phyloP scores from a whole-genome alignment of 1,139 yeast genomes.

The Trichomonascaceae sp. region DNA sequence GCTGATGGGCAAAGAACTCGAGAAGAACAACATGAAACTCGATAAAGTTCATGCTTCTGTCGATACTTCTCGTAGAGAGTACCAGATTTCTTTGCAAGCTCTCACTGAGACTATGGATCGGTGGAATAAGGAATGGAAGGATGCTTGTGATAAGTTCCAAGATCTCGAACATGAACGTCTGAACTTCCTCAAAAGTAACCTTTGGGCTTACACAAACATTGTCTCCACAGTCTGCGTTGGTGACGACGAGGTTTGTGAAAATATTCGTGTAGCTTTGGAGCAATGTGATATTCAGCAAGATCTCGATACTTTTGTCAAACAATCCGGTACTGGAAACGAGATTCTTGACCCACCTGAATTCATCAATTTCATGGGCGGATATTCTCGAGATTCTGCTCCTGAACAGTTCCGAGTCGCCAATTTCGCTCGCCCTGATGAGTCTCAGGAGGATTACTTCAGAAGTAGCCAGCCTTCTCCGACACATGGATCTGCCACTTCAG shows the following conservation, averaged over 20 bases:
- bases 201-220: conserved; percentile 80
- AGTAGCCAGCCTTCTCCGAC: conserved; percentile 4
- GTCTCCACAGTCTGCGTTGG: conserved; percentile 72
- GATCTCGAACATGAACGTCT: conserved; percentile 73
- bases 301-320: conserved; percentile 48
- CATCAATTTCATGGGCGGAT: conserved; percentile 44
- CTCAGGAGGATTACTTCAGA: conserved; percentile 10
- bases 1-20: conserved; percentile 73
- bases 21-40: conserved; percentile 57
- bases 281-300: conserved; percentile 60
- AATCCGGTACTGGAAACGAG: conserved; percentile 61
- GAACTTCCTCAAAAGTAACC: conserved; percentile 63
- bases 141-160: conserved; percentile 63
- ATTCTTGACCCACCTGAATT: conserved; percentile 54
- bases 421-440: conserved; percentile 23
- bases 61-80: conserved; percentile 47
- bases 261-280: conserved; percentile 61
- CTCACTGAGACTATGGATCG: conserved; percentile 62
- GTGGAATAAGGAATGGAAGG: conserved; percentile 78
- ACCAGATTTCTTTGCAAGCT: conserved; percentile 51
- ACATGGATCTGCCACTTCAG: conserved; percentile 19
- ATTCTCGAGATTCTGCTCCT: conserved; percentile 27
- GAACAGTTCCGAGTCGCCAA: conserved; percentile 28
- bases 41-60: conserved; percentile 49
- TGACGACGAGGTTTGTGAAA: conserved; percentile 71